Percentiles rank a stretch among this genome's conserved stretches.
Evolutionary conservation across 768 basidiomycete species (phyloP).

Genomic region (Termitomyces sp.): DNA sequence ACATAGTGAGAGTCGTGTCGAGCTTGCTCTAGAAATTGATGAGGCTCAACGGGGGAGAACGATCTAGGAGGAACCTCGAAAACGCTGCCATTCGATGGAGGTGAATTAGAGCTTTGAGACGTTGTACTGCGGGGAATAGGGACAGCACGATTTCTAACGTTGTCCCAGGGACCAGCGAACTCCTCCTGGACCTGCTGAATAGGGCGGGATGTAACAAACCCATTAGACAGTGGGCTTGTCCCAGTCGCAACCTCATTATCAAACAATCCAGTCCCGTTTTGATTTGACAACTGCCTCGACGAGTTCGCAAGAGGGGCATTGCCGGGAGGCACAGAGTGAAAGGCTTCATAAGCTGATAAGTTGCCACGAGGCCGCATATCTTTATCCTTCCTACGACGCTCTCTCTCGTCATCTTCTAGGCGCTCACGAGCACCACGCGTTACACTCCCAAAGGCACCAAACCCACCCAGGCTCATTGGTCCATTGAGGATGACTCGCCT

Average conservation of each 20-base stretch:
- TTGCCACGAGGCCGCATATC: conserved; percentile 36
- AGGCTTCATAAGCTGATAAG: conserved; percentile 66
- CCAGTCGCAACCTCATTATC: conserved; percentile 10
- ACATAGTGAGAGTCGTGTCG: conserved; percentile 12
- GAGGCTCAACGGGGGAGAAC: conserved; percentile 13
- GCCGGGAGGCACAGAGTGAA: conserved; percentile 53
- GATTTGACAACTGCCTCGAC: conserved; percentile 29
- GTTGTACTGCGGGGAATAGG: conserved; percentile 14
- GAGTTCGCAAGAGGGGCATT: conserved; percentile 1
- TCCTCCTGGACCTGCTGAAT: conserved; percentile 22
- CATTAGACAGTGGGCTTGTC: conserved; percentile 15
- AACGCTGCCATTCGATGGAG: conserved; percentile 3
- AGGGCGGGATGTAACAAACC: conserved; percentile 10
- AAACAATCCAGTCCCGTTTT: conserved; percentile 16
- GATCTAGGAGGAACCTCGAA: conserved; percentile 11
- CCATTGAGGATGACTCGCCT: conserved; percentile 30
- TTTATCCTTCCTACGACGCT: conserved; percentile 48
- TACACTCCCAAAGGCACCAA: conserved; percentile 21
- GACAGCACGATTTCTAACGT: conserved; percentile 15
- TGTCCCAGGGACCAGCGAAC: conserved; percentile 40
- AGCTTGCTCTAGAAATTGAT: conserved; percentile 11
- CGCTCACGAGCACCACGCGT: conserved; percentile 58
- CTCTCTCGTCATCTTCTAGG: conserved; percentile 53
- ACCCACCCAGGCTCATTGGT: conserved; percentile 28
- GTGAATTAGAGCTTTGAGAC: conserved; percentile 32